Percentiles rank a stretch among this genome's conserved stretches.
Evolutionary conservation across 2,329 filamentous ascomycete genomes (phyloP).

Genomic region (Cladosporium sp.): DNA sequence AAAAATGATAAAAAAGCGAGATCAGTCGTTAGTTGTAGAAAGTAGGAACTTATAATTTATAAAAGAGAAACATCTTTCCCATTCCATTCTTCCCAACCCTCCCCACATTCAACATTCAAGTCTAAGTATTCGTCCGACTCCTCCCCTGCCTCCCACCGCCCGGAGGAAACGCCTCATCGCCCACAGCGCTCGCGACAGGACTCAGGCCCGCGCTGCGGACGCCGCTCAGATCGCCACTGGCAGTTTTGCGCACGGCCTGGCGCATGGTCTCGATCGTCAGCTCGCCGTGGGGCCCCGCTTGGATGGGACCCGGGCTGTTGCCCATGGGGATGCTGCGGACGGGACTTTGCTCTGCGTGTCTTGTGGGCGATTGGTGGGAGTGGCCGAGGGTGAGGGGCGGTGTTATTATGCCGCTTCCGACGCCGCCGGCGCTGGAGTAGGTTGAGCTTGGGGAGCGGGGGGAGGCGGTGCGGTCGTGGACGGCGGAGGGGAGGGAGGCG

Average conservation of each 20-base stretch:
- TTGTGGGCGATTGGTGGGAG: neutral
- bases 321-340: conserved; percentile 6
- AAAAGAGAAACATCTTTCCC: too few relatives aligned
- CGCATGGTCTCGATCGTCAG: conserved; percentile 91
- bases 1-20: neutral
- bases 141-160: conserved; percentile 7
- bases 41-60: too few relatives aligned
- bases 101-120: neutral
- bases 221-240: conserved; percentile 65
- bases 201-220: conserved; percentile 9
- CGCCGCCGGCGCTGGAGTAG: conserved; percentile 12
- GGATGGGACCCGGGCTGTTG: conserved; percentile 14
- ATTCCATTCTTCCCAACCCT: neutral
- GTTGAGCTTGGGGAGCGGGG: conserved; percentile 43
- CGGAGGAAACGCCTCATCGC: neutral
- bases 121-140: conserved; percentile 9
- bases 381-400: conserved; percentile 3
- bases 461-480: conserved; percentile 66
- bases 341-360: conserved; percentile 3
- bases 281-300: conserved; percentile 52
- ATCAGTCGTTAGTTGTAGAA: too few relatives aligned
- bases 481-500: conserved; percentile 17
- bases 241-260: conserved; percentile 79
- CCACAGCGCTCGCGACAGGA: neutral
- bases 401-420: neutral